A percentile compares a stretch with the other conserved stretches of the same genome.
Evolutionary conservation across 2,329 filamentous ascomycete species (phyloP).

Genomic region (Fusarium sp.): DNA sequence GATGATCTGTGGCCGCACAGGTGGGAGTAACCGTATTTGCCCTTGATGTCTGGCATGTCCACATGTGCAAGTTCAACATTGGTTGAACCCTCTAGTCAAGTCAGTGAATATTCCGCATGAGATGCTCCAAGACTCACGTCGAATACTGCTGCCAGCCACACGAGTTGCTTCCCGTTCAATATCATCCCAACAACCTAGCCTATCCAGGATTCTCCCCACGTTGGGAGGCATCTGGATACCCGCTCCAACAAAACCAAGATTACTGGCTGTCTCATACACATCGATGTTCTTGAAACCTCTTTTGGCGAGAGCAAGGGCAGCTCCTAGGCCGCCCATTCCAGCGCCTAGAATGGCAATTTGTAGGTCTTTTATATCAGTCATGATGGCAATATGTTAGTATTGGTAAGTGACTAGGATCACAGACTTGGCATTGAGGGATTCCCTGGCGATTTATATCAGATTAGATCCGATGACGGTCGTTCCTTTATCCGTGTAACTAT

Average conservation of each 20-base stretch:
- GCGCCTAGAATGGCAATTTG: constrained; percentile 43
- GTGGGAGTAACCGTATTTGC: constrained; percentile 78
- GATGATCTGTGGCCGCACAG: constrained; percentile 82
- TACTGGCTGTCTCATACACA: constrained; percentile 43
- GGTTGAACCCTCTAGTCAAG: constrained; percentile 69
- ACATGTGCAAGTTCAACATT: constrained; percentile 78
- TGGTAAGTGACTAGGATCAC: neutral
- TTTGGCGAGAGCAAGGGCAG: constrained; percentile 52
- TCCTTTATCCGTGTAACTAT: constrained; percentile 34
- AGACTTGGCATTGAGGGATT: neutral
- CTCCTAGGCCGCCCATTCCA: constrained; percentile 55
- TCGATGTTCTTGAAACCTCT: constrained; percentile 44
- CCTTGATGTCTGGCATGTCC: constrained; percentile 72
- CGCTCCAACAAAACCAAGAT: constrained; percentile 69
- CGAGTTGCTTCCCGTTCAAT: constrained; percentile 57
- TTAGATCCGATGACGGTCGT: constrained; percentile 7
- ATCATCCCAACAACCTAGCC: constrained; percentile 76
- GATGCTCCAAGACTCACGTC: constrained; percentile 29
- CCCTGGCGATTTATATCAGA: neutral
- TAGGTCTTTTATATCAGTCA: constrained; percentile 36
- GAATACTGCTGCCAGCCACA: constrained; percentile 47
- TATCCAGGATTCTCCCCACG: constrained; percentile 79
- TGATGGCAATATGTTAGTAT: neutral
- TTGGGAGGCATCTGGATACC: constrained; percentile 89
- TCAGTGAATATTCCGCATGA: neutral